phyloP scores from a whole-genome alignment of 1,139 yeast species.

The Saccharomyces hybrid region DNA sequence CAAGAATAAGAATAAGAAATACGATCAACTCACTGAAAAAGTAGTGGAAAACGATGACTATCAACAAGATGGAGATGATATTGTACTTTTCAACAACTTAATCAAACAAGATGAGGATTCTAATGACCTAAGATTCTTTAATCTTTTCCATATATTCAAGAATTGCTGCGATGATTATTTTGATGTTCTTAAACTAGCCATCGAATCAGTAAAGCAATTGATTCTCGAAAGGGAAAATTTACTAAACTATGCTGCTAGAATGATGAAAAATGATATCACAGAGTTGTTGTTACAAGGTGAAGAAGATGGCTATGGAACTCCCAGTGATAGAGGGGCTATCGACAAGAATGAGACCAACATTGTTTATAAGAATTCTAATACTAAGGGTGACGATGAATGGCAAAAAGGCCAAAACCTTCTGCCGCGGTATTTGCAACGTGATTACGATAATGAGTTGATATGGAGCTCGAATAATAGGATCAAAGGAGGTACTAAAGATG shows the following conservation, averaged over 20 bases:
- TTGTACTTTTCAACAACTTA: not conserved
- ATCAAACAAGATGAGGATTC: not conserved
- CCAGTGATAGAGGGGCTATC: not conserved
- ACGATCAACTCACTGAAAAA: not conserved
- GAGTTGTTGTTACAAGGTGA: slow-evolving; percentile 53
- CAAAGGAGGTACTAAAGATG: slow-evolving; percentile 78
- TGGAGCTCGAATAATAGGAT: slow-evolving; percentile 64
- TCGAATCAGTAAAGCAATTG: slow-evolving; percentile 45
- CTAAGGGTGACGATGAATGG: not conserved
- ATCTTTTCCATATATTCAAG: not conserved
- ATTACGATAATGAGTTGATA: slow-evolving; percentile 63
- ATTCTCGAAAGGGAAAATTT: slow-evolving; percentile 62
- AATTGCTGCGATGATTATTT: not conserved
- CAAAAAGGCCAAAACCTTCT: not conserved
- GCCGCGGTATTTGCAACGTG: slow-evolving; percentile 79
- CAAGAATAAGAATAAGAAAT: not conserved
- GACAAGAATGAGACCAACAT: not conserved
- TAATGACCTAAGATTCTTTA: not conserved
- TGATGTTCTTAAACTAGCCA: slow-evolving; percentile 20
- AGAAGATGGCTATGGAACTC: slow-evolving; percentile 25
- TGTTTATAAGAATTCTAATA: slow-evolving; percentile 2
- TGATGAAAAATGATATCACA: slow-evolving; percentile 63
- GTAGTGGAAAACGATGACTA: not conserved
- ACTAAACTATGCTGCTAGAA: slow-evolving; percentile 61
- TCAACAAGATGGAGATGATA: not conserved